Evolutionary conservation across 164 flowering plant species (phyloP), one percentile per base, ranked within the genome.

Genomic region (Malania oleifera): DNA sequence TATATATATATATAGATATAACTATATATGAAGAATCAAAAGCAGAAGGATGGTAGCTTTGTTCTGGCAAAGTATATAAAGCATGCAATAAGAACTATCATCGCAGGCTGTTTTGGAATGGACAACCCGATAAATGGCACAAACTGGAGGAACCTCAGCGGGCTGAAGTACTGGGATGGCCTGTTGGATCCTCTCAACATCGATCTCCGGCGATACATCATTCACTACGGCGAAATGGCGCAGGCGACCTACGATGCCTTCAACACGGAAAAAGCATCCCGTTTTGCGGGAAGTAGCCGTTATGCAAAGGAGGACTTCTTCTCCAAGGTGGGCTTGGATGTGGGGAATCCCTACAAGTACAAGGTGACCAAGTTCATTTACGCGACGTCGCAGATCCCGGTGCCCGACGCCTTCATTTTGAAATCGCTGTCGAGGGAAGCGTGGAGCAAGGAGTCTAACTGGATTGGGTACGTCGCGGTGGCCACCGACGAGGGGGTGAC

Each of bases 401-500:
- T 82, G 7, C 83, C 82, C 0, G 78, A 67, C 1, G 67, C 75
- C 3, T 75, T 82, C 52, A 47, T 79, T 15, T 5, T 75, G 2
- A 63, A 51, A 61, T 72, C 83, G 1, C 19, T 66, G 38, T 70
- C 80, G 22, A 66, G 70, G 61, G 80, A 77, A 40, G 69, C 80
- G 0, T 77, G 81, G 80, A 53, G 67, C 17, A 61, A 49, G 54
- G 82, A 77, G 54, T 73, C 77, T 7, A 82, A 82, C 46, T 82
- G 83, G 83, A 79, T 82, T 24, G 86, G 86, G 41, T 82, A 56
- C 11, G 77, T 77, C 0, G 83, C 81, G 2, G 86, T 81, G 69
- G 73, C 77, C 1, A 76, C 78, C 0, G 81, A 78, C 24, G 71
- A 68, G 35, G 77, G 72, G 37, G 66, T 46, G 65, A 62, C 31